These are phyloP conservation scores for Saturnispora bothae DNA, from an alignment of 805 yeast species.

Conservation along the genomic window DNA sequence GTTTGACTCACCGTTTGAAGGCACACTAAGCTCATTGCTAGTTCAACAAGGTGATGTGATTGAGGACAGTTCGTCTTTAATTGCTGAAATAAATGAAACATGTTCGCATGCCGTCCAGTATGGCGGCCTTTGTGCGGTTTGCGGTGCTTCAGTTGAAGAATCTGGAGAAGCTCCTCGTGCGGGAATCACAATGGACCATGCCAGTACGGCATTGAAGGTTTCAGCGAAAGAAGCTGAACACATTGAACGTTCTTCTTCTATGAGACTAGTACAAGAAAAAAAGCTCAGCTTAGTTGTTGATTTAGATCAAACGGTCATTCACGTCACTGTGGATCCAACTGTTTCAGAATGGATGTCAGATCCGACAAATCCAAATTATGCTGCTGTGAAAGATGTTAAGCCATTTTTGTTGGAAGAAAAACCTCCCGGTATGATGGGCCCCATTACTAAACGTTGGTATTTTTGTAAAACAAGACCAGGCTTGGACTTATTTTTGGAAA, in stretches of 20 bases:
- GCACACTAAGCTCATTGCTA: constrained; percentile 42
- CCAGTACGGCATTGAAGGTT: constrained; percentile 72
- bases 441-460: constrained; percentile 64
- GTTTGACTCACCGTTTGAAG: constrained; percentile 78
- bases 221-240: constrained; percentile 79
- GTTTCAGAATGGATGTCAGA: constrained; percentile 95
- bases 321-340: constrained; percentile 95
- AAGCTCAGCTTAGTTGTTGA: constrained; percentile 89
- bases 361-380: constrained; percentile 73
- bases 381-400: constrained; percentile 71
- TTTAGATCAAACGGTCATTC: constrained; percentile 94
- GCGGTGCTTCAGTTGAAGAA: constrained; percentile 69
- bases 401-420: constrained; percentile 74
- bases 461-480: constrained; percentile 92
- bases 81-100: constrained; percentile 61
- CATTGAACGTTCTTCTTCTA: constrained; percentile 60
- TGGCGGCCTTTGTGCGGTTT: constrained; percentile 88
- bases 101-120: constrained; percentile 90
- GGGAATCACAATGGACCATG: constrained; percentile 83
- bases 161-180: constrained; percentile 70
- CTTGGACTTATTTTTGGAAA: constrained; percentile 56
- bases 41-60: constrained; percentile 54
- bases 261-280: constrained; percentile 45
- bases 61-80: constrained; percentile 31
- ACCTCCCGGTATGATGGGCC: constrained; percentile 50